phyloP scores from a whole-genome alignment of 108 stramenopile genomes.

The Skeletonema potamos region DNA sequence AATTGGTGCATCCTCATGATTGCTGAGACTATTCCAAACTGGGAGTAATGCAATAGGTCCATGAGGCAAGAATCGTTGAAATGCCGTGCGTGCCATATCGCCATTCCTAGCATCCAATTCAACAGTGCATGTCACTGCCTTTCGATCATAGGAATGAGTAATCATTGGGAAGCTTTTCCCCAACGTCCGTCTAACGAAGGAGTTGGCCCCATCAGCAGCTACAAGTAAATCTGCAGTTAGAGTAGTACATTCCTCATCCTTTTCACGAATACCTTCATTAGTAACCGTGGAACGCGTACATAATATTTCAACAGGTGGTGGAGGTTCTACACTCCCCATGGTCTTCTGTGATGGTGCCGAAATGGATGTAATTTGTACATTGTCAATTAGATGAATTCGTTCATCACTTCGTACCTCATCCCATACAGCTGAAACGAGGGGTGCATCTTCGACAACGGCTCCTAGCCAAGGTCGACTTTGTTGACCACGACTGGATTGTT shows the following conservation, averaged over 20 bases:
- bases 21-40: conserved; percentile 47
- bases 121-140: conserved; percentile 80
- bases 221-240: conserved; percentile 58
- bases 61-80: conserved; percentile 72
- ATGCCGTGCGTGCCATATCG: conserved; percentile 54
- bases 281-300: neutral
- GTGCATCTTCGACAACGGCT: conserved; percentile 71
- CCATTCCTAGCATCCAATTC: conserved; percentile 45
- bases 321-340: conserved; percentile 31
- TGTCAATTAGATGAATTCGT: conserved; percentile 43
- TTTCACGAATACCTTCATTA: neutral
- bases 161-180: conserved; percentile 51
- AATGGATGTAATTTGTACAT: conserved; percentile 33
- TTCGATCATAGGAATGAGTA: conserved; percentile 60
- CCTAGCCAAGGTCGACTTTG: conserved; percentile 50
- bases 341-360: conserved; percentile 21
- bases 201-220: conserved; percentile 85
- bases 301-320: conserved; percentile 22
- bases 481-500: neutral
- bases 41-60: conserved; percentile 83
- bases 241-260: conserved; percentile 10
- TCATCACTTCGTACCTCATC: conserved; percentile 51
- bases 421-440: conserved; percentile 62
- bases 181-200: conserved; percentile 52
- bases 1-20: conserved; percentile 1